These are phyloP conservation scores for Agaricales sp. DNA, from an alignment of 1,284 basidiomycete genomes.

Conservation along the genomic window DNA sequence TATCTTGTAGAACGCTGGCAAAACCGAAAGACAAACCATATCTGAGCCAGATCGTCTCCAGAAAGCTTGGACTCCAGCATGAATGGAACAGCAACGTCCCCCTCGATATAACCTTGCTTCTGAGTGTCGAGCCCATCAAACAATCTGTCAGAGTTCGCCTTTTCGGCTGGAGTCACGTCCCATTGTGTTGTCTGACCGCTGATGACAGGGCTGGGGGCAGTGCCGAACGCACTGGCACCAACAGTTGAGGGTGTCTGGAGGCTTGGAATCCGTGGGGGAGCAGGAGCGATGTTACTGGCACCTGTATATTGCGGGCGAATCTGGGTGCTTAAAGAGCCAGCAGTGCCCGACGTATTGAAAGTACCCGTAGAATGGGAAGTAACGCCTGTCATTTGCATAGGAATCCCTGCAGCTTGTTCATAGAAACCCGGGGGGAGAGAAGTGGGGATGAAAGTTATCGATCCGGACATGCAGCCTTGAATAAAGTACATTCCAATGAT, in stretches of 20 bases:
- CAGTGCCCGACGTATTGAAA: constrained; percentile 36
- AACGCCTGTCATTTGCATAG: constrained; percentile 29
- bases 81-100: constrained; percentile 92
- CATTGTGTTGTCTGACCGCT: constrained; percentile 33
- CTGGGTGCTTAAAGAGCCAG: constrained; percentile 25
- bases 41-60: constrained; percentile 76
- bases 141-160: constrained; percentile 70
- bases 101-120: constrained; percentile 79
- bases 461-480: constrained; percentile 81
- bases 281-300: constrained; percentile 18
- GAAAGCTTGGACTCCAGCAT: constrained; percentile 89
- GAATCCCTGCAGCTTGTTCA: constrained; percentile 62
- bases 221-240: constrained; percentile 20
- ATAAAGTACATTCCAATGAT: constrained; percentile 96
- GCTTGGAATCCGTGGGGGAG: constrained; percentile 26
- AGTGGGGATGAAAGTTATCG: constrained; percentile 67
- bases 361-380: constrained; percentile 52
- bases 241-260: constrained; percentile 29
- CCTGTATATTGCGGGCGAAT: constrained; percentile 61
- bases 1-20: neutral
- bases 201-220: constrained; percentile 9
- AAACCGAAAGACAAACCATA: constrained; percentile 59
- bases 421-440: constrained; percentile 85
- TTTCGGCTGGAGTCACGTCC: constrained; percentile 83
- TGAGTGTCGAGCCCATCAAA: constrained; percentile 79